Conservation (phyloP, 352 stramenopile species). For the Vaucheria bursata region DNA sequence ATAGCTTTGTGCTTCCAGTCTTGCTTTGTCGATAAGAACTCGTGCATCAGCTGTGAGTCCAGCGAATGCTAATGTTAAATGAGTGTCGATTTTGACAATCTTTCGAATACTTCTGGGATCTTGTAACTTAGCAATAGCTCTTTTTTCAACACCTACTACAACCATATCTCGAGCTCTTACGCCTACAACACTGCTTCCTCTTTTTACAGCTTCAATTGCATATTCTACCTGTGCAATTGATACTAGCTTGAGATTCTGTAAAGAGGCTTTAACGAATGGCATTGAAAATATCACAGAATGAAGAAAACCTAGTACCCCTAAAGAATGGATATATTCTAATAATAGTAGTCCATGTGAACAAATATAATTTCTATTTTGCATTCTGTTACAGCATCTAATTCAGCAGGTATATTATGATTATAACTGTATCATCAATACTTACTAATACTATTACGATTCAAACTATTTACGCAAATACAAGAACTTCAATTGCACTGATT, state of each 20-base stretch:
- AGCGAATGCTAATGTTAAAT: constrained; percentile 94
- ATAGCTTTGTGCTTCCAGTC: constrained; percentile 96
- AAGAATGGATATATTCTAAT: no score
- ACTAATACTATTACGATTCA: no score
- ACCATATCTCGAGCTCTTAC: constrained; percentile 91
- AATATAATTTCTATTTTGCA: no score
- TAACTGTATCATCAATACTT: no score
- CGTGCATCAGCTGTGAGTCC: constrained; percentile 94
- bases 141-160: constrained; percentile 66
- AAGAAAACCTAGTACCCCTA: no score
- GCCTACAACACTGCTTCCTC: constrained; percentile 83
- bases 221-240: constrained; percentile 80
- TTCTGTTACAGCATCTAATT: no score
- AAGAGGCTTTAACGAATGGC: background rate
- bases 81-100: constrained; percentile 96
- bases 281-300: background rate
- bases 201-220: constrained; percentile 97
- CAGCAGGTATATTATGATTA: no score
- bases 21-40: constrained; percentile 59
- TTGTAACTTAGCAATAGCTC: constrained; percentile 60
- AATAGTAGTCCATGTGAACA: no score
- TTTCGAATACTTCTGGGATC: constrained; percentile 96
- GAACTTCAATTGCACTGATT: no score
- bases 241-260: background rate
- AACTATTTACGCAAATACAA: no score